Evolutionary conservation across 768 basidiomycete species (phyloP).

Genomic region (Lentinula raphanica): DNA sequence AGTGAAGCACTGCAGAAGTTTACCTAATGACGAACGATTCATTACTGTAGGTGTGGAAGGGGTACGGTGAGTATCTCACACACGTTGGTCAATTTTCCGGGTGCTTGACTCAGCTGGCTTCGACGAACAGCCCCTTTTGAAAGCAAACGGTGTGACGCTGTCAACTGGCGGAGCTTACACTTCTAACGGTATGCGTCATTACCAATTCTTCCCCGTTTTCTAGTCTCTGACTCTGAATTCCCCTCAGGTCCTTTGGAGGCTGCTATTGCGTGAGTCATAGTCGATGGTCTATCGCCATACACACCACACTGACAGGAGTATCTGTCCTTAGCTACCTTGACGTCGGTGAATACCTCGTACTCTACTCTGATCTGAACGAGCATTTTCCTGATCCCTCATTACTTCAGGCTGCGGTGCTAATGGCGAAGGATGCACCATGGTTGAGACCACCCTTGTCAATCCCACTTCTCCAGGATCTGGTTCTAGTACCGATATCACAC

Average conservation of each 20-base stretch:
- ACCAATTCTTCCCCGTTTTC: not conserved
- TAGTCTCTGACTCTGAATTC: too few relatives aligned
- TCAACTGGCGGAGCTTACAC: constrained; percentile 25
- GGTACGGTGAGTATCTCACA: constrained; percentile 1
- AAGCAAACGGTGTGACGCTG: constrained; percentile 18
- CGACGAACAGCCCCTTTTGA: constrained; percentile 3
- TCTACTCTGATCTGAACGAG: not conserved
- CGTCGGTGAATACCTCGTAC: not conserved
- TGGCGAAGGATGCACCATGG: constrained; percentile 30
- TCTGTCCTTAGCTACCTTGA: constrained; percentile 1
- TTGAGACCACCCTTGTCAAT: constrained; percentile 30
- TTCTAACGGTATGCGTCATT: constrained; percentile 9
- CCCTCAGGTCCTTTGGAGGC: constrained; percentile 21
- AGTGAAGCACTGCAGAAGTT: too few relatives aligned
- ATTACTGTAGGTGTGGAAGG: not conserved
- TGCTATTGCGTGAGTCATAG: constrained; percentile 25
- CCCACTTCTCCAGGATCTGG: constrained; percentile 27
- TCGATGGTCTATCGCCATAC: not conserved
- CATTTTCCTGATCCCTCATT: not conserved
- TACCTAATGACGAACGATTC: not conserved
- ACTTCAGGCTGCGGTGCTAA: constrained; percentile 28
- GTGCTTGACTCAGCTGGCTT: not conserved
- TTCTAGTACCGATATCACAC: constrained; percentile 29
- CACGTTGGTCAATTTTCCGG: too few relatives aligned
- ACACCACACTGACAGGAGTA: not conserved